Percentiles rank a stretch among this genome's conserved stretches.
Evolutionary conservation across 768 basidiomycete species (phyloP).

Genomic region (Kwoniella europaea): DNA sequence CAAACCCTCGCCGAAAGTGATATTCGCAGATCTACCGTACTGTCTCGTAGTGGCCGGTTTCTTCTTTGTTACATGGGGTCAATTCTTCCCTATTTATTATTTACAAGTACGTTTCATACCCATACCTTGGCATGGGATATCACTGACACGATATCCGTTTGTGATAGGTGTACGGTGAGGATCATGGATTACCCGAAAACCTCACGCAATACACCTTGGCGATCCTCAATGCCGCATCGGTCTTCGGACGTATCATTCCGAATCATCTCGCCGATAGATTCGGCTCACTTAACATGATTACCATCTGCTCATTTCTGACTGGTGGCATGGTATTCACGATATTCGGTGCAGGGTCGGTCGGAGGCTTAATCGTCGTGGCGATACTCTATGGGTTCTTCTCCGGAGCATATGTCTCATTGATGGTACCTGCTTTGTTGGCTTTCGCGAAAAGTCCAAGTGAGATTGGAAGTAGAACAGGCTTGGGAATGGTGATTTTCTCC

Average conservation of each 20-base stretch:
- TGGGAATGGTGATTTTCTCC: constrained; percentile 42
- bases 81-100: constrained; percentile 43
- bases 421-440: constrained; percentile 43
- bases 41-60: constrained; percentile 22
- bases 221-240: constrained; percentile 42
- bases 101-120: constrained; percentile 23
- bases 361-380: constrained; percentile 46
- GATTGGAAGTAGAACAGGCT: constrained; percentile 50
- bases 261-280: constrained; percentile 39
- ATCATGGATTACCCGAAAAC: constrained; percentile 25
- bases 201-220: constrained; percentile 37
- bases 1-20: constrained; percentile 28
- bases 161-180: constrained; percentile 28
- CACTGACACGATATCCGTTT: too few relatives aligned
- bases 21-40: constrained; percentile 31
- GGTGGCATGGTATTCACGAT: constrained; percentile 42
- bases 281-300: constrained; percentile 35
- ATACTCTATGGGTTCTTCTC: constrained; percentile 53
- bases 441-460: constrained; percentile 42
- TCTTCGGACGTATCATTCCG: constrained; percentile 40
- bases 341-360: constrained; percentile 35
- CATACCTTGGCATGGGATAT: too few relatives aligned
- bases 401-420: constrained; percentile 45
- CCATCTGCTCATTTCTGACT: constrained; percentile 29
- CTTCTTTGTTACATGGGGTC: constrained; percentile 33